A percentile compares a stretch with the other conserved stretches of the same genome.
Conservation (phyloP, 1,284 basidiomycete species). For the Irpex rosettiformis region DNA sequence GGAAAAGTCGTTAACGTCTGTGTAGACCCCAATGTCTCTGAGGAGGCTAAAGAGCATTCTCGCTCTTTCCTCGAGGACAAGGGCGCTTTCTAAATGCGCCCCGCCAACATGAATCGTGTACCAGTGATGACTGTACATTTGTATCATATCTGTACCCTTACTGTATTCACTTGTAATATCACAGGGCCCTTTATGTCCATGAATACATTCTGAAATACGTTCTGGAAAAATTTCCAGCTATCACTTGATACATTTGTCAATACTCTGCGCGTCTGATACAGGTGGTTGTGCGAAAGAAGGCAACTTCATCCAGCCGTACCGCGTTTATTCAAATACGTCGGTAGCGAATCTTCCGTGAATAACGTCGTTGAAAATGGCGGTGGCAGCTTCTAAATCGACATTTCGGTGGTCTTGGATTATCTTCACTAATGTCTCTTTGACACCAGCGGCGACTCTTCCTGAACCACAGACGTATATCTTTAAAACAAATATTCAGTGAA, state of each 20-base stretch:
- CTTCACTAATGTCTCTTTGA: slow-evolving; percentile 33
- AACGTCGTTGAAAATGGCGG: not conserved
- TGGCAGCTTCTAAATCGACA: not conserved
- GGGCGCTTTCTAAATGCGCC: slow-evolving; percentile 16
- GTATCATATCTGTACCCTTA: not conserved
- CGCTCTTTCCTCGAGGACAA: slow-evolving; percentile 33
- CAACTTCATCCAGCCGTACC: too few relatives aligned
- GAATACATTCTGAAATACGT: too few relatives aligned
- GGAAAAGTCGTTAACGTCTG: slow-evolving; percentile 22
- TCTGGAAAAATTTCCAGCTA: too few relatives aligned
- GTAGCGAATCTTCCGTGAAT: slow-evolving; percentile 6
- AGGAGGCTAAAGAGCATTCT: slow-evolving; percentile 41
- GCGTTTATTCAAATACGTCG: slow-evolving; percentile 3
- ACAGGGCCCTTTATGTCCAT: too few relatives aligned
- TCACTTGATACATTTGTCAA: not conserved
- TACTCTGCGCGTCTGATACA: too few relatives aligned
- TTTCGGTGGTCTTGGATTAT: slow-evolving; percentile 15
- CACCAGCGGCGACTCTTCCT: slow-evolving; percentile 30
- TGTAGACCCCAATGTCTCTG: slow-evolving; percentile 39
- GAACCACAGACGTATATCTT: slow-evolving; percentile 47
- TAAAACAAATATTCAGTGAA: not conserved
- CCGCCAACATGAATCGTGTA: not conserved
- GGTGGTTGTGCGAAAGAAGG: too few relatives aligned
- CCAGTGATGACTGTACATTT: not conserved
- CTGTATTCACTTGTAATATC: too few relatives aligned